Percentiles rank a stretch among this genome's conserved stretches.
Conservation (phyloP, 352 stramenopile genomes). For the Pythium volutum region DNA sequence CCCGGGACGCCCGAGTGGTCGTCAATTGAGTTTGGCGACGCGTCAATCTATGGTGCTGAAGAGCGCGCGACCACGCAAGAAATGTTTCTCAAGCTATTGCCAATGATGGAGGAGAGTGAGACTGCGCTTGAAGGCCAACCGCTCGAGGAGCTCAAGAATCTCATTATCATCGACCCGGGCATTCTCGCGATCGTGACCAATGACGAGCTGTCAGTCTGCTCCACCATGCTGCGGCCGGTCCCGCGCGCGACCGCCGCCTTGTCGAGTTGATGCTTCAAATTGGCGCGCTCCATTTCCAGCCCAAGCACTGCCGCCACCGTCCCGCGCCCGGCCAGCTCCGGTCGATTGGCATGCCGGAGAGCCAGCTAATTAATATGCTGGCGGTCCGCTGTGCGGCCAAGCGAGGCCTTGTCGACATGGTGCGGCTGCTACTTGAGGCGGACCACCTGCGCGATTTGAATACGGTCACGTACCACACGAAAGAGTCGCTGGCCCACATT, state of each 20-base stretch:
- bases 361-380: neutral
- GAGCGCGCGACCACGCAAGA: too few relatives aligned
- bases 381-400: constrained; percentile 12
- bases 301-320: too few relatives aligned
- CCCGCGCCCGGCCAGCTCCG: too few relatives aligned
- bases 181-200: neutral
- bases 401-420: neutral
- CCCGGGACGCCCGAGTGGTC: too few relatives aligned
- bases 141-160: too few relatives aligned
- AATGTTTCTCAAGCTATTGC: too few relatives aligned
- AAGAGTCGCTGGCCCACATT: constrained; percentile 13
- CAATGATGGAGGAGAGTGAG: too few relatives aligned
- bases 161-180: neutral
- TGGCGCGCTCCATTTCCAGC: constrained; percentile 11
- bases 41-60: too few relatives aligned
- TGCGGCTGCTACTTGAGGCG: constrained; percentile 10
- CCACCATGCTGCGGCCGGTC: constrained; percentile 31
- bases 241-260: constrained; percentile 23
- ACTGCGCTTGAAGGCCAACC: too few relatives aligned
- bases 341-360: too few relatives aligned
- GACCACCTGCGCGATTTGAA: constrained; percentile 17
- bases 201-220: constrained; percentile 1
- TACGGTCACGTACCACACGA: constrained; percentile 15
- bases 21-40: too few relatives aligned
- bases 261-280: constrained; percentile 41